Evolutionary conservation across 768 basidiomycete genomes (phyloP), one percentile per base, ranked within the genome.

Genomic region (Artomyces pyxidatus): DNA sequence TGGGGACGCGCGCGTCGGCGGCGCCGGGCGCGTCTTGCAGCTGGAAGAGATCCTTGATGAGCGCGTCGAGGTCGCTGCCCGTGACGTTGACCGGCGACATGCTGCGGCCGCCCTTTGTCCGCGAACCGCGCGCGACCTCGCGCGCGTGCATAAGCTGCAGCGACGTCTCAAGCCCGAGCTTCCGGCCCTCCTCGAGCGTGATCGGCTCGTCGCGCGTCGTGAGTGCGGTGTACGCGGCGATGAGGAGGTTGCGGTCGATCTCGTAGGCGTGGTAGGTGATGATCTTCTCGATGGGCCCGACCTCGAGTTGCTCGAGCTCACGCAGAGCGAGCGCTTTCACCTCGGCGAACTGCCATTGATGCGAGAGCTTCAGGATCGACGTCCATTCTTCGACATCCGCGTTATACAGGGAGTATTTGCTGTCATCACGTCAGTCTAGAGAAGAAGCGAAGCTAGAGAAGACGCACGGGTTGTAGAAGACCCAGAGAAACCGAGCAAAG

Each of bases 121-220:
- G 23, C 2, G 41, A 21, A 16, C 44, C 27, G n/a, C 56, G 55
- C 0, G 47, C 28, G 5, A 37, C 64, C 49, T 86, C 84, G 0
- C 83, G 71, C 1, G 77, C 78, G 0, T 62, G 61, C 0, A 76
- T 76, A 14, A 87, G 66, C 27, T 64, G 71, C 3, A 83, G 59
- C 0, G 77, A 66, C 0, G 79, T 80, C n/a, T 80, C 74, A 55
- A 80, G 60, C 26, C 80, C 80, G 14, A 89, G 64, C 29, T 68
- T 65, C 3, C 63, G 58, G 25, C 76, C 80, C 49, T 88, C 88
- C 6, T 69, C 69, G 1, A 75, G 59, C 1, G 65, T 69, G 6
- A 82, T 67, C 0, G 81, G 72, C 2, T 71, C 71, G 0, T 69
- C 64, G 1, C 80, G 76, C 9, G 65, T 65, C 38, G 77, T 80